A percentile compares a stretch with the other conserved stretches of the same genome.
phyloP scores from a whole-genome alignment of 371 early-diverging fungal species.

The Pancytospora epiphaga region DNA sequence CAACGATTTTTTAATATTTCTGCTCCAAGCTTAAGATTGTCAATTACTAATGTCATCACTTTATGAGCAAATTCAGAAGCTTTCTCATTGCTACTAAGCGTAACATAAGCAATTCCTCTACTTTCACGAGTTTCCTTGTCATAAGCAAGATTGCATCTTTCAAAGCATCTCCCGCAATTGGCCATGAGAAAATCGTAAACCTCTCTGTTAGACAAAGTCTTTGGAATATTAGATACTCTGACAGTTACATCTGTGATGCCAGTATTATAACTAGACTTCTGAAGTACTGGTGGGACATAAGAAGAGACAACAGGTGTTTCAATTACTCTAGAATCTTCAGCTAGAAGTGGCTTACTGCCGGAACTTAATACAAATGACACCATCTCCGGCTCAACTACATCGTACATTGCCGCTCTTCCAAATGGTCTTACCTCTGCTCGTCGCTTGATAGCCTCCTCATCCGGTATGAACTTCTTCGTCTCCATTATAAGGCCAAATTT shows the following conservation, averaged over 20 bases:
- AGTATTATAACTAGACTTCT: neutral
- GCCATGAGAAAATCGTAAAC: neutral
- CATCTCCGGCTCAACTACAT: neutral
- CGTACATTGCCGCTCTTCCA: conserved; percentile 12
- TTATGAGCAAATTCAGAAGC: neutral
- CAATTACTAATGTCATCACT: conserved; percentile 5
- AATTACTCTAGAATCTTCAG: neutral
- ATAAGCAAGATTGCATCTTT: conserved; percentile 3
- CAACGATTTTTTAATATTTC: conserved; percentile 12
- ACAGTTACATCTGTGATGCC: neutral
- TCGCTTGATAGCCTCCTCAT: neutral
- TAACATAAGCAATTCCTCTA: conserved; percentile 21
- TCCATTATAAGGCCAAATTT: no score
- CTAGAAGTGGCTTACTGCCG: neutral
- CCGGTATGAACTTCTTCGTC: conserved; percentile 16
- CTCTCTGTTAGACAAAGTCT: neutral
- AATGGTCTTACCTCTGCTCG: conserved; percentile 16
- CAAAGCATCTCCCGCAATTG: neutral
- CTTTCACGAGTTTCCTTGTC: conserved; percentile 10
- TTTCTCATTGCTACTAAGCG: conserved; percentile 1
- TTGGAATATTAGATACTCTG: conserved; percentile 22
- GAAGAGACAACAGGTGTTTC: neutral
- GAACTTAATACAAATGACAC: neutral
- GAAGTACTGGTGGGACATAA: neutral
- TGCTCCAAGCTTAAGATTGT: neutral